Evolutionary conservation across 257 asterid species (phyloP), one percentile per base, ranked within the genome.

Genomic region (Perilla frutescens): DNA sequence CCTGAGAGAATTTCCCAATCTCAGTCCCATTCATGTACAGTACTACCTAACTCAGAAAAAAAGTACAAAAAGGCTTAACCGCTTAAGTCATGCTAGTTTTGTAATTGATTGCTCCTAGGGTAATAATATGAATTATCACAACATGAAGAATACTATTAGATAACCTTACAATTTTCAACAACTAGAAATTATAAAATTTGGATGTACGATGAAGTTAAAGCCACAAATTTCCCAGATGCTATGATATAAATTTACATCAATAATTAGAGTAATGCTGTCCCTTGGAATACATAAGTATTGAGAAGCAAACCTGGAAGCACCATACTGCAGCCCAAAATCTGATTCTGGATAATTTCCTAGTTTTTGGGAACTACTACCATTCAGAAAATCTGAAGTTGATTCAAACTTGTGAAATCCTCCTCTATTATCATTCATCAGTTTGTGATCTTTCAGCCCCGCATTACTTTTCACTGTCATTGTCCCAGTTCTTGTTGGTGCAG

Each of bases 241-340:
- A 58, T 54, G 44, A 68, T 32, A 65, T 32, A 41, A 11, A 34
- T 54, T 49, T 10, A 39, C 37, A 76, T 13, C 37, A 50, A 36
- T 40, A 47, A 43, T 15, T 54, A 40, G 29, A 48, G 60, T 47
- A 72, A 41, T 15, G 48, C 63, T 47, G 34, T 39, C 34, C 14
- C 11, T 31, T 40, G 55, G 62, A 5, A 3, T 76, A 50, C 61
- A 15, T 5, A 36, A 54, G 67, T 59, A 53, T 26, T 56, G 57
- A 53, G 56, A 77, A 76, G 56, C 84, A 80, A 76, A 92, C 99
- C 99, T 95, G 79, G 78, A 76, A 82, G 89, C 74, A 77, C 88
- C 89, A 76, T 88, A 83, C 61, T 80, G 91, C 80, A 84, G 76
- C 67, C 90, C 83, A 50, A 77, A 77, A 77, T 86, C 91, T 40